Conservation (phyloP, 331 rosid genomes). For the Acacia concinna region DNA sequence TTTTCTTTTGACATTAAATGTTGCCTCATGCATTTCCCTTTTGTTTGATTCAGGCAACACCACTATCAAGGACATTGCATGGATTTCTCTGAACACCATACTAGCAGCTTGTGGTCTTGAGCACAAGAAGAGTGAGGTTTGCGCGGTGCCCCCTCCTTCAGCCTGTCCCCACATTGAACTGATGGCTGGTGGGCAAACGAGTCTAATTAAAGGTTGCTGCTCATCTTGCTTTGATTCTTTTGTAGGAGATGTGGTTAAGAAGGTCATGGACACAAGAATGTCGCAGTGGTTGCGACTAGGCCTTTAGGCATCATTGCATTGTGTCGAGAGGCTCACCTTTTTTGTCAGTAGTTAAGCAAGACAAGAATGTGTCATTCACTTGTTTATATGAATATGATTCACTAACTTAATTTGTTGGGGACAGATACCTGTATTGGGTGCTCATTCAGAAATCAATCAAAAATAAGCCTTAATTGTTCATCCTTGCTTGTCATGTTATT, state of each 20-base stretch:
- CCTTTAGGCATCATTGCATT: constrained; percentile 52
- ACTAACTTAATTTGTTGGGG: constrained; percentile 39
- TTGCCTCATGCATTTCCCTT: constrained; percentile 16
- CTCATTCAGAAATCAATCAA: constrained; percentile 9
- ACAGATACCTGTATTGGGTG: constrained; percentile 15
- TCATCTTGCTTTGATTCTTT: constrained; percentile 83
- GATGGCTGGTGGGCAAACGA: constrained; percentile 53
- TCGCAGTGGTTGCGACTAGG: constrained; percentile 75
- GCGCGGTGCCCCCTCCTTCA: constrained; percentile 60
- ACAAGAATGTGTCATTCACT: constrained; percentile 41
- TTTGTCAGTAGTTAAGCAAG: constrained; percentile 47
- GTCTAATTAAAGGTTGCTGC: constrained; percentile 80
- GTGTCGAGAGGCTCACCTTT: constrained; percentile 40
- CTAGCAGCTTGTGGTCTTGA: constrained; percentile 84
- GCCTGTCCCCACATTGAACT: constrained; percentile 77
- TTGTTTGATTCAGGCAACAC: constrained; percentile 55
- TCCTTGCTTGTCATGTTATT: not conserved
- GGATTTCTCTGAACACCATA: constrained; percentile 62
- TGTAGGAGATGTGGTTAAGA: constrained; percentile 74
- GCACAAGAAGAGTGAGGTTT: constrained; percentile 60
- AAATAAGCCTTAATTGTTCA: not conserved
- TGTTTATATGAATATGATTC: constrained; percentile 58
- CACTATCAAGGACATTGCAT: constrained; percentile 54
- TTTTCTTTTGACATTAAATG: constrained; percentile 2
- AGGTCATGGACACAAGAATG: constrained; percentile 58